phyloP scores from a whole-genome alignment of 257 asterid species.

The Echites panduratus region DNA sequence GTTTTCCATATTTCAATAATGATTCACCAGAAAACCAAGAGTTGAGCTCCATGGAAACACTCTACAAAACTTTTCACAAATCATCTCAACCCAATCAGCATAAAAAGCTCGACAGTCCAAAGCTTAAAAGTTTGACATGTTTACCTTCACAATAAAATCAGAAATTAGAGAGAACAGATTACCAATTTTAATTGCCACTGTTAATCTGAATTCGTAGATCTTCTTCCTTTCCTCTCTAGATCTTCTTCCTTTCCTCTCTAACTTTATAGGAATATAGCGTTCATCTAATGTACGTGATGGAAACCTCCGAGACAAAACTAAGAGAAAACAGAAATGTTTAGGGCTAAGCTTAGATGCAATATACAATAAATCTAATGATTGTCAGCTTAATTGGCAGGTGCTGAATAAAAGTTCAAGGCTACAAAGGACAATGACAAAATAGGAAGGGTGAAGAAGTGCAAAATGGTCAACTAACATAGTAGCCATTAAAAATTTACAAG shows the following conservation, averaged over 20 bases:
- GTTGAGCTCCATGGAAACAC: not conserved
- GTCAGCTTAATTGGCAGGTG: not conserved
- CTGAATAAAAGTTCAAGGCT: not conserved
- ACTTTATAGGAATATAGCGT: not conserved
- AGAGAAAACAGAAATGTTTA: not conserved
- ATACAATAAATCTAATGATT: not conserved
- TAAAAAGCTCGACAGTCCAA: not conserved
- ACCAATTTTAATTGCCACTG: not conserved
- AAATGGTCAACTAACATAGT: no score
- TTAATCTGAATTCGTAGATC: not conserved
- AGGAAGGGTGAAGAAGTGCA: not conserved
- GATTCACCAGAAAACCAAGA: not conserved
- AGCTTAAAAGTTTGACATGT: not conserved
- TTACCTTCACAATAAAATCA: not conserved
- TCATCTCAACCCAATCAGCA: not conserved
- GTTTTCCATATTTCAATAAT: not conserved
- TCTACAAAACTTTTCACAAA: not conserved
- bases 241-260: not conserved
- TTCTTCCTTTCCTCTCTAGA: not conserved
- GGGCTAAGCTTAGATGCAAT: not conserved
- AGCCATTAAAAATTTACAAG: no score
- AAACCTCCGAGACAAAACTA: not conserved
- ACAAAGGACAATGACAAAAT: not conserved
- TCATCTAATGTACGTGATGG: not conserved
- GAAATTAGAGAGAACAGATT: not conserved